These are phyloP conservation scores for Fusarium sp. DNA, from an alignment of 2,329 filamentous ascomycete genomes.

Conservation along the genomic window DNA sequence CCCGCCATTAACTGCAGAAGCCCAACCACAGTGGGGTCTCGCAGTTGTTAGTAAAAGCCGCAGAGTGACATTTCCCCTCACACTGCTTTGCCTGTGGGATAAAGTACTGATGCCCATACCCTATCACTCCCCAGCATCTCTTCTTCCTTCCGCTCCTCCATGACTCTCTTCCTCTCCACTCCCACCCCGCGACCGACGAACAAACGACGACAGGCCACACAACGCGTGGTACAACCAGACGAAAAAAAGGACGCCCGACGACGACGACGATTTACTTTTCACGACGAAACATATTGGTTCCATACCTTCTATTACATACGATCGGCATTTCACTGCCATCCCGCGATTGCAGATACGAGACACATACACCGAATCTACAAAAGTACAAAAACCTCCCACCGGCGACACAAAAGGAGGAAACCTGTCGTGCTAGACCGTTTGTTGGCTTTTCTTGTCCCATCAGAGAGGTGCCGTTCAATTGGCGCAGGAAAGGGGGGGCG, in stretches of 20 bases:
- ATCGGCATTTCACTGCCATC: not conserved
- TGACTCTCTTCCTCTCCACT: constrained; percentile 25
- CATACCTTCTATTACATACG: not conserved
- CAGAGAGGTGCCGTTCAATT: constrained; percentile 17
- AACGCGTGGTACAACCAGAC: not conserved
- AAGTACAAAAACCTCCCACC: not conserved
- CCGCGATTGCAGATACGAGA: not conserved
- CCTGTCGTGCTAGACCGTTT: constrained; percentile 32
- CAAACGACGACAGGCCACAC: constrained; percentile 25
- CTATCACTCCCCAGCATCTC: constrained; percentile 20
- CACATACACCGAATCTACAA: not conserved
- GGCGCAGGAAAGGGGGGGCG: constrained; percentile 28
- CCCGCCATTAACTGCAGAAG: not conserved
- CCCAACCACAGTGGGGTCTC: not conserved
- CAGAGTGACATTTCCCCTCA: not conserved
- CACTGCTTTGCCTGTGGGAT: rapidly evolving
- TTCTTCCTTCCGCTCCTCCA: constrained; percentile 10
- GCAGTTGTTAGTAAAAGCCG: constrained; percentile 4
- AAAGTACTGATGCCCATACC: rapidly evolving
- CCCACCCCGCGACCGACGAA: constrained; percentile 30
- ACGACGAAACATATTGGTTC: not conserved
- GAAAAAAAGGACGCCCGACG: not conserved
- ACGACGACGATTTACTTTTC: not conserved
- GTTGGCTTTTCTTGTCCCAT: constrained; percentile 8
- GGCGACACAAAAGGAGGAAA: constrained; percentile 14